phyloP scores from a whole-genome alignment of 139 green algal species.

The Protoeuglena noctilucae region DNA sequence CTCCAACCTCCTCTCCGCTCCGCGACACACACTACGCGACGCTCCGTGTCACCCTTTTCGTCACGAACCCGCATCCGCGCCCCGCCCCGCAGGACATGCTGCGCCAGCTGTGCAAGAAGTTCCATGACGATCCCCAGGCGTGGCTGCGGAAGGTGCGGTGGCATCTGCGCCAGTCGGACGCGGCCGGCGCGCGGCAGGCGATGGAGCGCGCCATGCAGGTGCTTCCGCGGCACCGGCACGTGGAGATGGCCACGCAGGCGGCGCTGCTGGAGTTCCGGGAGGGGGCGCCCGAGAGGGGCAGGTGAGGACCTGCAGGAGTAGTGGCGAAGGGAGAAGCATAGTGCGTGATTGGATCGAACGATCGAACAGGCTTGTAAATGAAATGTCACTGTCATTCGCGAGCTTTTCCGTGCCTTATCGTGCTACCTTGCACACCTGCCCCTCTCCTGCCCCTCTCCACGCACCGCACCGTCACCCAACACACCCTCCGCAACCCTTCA shows the following conservation, averaged over 20 bases:
- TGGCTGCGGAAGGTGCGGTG: conserved; percentile 34
- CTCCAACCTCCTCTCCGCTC: too few relatives aligned
- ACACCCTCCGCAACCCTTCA: background rate
- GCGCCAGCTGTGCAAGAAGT: conserved; percentile 57
- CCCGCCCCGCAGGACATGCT: too few relatives aligned
- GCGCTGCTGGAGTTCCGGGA: conserved; percentile 71
- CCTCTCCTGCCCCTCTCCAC: background rate
- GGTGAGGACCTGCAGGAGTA: too few relatives aligned
- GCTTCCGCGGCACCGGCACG: conserved; percentile 79
- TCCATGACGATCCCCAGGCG: conserved; percentile 59
- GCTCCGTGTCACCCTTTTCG: too few relatives aligned
- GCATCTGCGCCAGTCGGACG: conserved; percentile 22
- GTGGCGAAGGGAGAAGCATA: background rate
- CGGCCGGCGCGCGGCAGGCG: conserved; percentile 20
- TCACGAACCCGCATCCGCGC: too few relatives aligned
- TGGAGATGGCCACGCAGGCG: conserved; percentile 48
- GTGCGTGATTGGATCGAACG: background rate
- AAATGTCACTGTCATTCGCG: too few relatives aligned
- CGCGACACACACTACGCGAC: too few relatives aligned
- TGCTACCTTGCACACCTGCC: too few relatives aligned
- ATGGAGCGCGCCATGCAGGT: conserved; percentile 48
- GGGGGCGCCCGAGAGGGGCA: conserved; percentile 18
- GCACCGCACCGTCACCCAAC: background rate
- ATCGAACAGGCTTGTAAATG: background rate
- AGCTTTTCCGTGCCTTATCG: too few relatives aligned